These are phyloP conservation scores for Cadophora malorum DNA, from an alignment of 2,329 filamentous ascomycete genomes.

Conservation along the genomic window DNA sequence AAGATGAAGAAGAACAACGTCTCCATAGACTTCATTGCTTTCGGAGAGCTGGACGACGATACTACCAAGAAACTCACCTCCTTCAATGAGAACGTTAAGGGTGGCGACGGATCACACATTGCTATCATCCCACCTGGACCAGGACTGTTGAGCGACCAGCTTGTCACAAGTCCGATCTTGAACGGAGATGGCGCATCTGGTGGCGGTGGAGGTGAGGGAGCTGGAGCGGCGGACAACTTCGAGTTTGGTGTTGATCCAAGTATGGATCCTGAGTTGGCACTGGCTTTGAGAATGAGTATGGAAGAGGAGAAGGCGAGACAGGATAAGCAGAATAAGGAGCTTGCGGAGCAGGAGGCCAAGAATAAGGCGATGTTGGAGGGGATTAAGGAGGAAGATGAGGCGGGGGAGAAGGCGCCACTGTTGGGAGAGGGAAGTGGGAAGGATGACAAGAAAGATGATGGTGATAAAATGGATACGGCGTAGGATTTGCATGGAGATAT, in stretches of 20 bases:
- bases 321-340: slow-evolving; percentile 81
- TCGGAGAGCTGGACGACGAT: slow-evolving; percentile 91
- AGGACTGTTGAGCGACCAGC: slow-evolving; percentile 89
- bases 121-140: slow-evolving; percentile 90
- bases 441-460: slow-evolving; percentile 58
- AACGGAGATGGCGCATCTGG: slow-evolving; percentile 76
- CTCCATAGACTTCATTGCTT: slow-evolving; percentile 91
- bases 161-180: slow-evolving; percentile 88
- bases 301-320: slow-evolving; percentile 96
- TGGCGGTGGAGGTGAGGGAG: slow-evolving; percentile 60
- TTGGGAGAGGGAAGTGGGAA: slow-evolving; percentile 69
- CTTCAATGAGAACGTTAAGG: slow-evolving; percentile 93
- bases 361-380: slow-evolving; percentile 79
- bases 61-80: slow-evolving; percentile 90
- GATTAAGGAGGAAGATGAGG: slow-evolving; percentile 81
- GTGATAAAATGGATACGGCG: slow-evolving; percentile 92
- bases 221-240: slow-evolving; percentile 66
- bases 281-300: slow-evolving; percentile 96
- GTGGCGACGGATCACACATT: slow-evolving; percentile 87
- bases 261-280: slow-evolving; percentile 89
- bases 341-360: slow-evolving; percentile 69
- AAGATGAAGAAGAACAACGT: slow-evolving; percentile 99
- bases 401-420: slow-evolving; percentile 59
- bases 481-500: slow-evolving; percentile 48
- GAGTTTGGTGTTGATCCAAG: slow-evolving; percentile 92